These are phyloP conservation scores for Alternaria arbusti DNA, from an alignment of 2,329 filamentous ascomycete genomes.

Conservation along the genomic window DNA sequence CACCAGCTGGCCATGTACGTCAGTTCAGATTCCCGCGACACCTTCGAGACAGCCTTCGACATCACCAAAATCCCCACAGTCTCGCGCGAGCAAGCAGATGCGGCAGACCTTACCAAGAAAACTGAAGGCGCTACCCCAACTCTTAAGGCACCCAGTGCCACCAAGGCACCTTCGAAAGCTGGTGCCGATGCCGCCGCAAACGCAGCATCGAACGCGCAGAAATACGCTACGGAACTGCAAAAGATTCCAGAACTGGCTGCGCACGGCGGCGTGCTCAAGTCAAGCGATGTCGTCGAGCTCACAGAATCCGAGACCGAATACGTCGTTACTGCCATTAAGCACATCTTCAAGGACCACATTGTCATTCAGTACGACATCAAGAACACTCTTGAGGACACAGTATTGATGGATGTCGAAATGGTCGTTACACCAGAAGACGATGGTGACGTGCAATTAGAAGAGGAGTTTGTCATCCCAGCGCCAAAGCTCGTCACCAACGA, in stretches of 20 bases:
- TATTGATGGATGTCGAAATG: slow-evolving; percentile 57
- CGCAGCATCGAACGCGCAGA: slow-evolving; percentile 80
- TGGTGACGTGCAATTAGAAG: slow-evolving; percentile 71
- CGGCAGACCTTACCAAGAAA: slow-evolving; percentile 96
- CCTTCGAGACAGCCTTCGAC: slow-evolving; percentile 86
- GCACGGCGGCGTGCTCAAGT: slow-evolving; percentile 92
- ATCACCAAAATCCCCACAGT: slow-evolving; percentile 90
- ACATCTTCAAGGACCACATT: slow-evolving; percentile 96
- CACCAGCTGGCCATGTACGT: slow-evolving; percentile 98
- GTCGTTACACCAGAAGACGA: slow-evolving; percentile 86
- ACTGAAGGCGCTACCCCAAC: slow-evolving; percentile 90
- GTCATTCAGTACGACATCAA: slow-evolving; percentile 97
- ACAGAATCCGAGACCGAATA: slow-evolving; percentile 98
- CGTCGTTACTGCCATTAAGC: slow-evolving; percentile 90
- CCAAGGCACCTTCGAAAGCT: slow-evolving; percentile 72
- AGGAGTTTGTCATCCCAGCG: slow-evolving; percentile 92
- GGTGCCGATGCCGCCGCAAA: slow-evolving; percentile 78
- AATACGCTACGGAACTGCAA: slow-evolving; percentile 86
- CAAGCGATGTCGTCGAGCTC: slow-evolving; percentile 82
- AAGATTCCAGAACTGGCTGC: slow-evolving; percentile 89
- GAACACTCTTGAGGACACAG: slow-evolving; percentile 89
- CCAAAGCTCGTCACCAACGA: slow-evolving; percentile 82
- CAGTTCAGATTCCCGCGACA: slow-evolving; percentile 85
- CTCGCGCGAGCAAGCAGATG: slow-evolving; percentile 92
- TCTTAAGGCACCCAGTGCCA: slow-evolving; percentile 87